These are phyloP conservation scores for Cordyceps farinosa DNA, from an alignment of 2,329 filamentous ascomycete genomes.

Conservation along the genomic window DNA sequence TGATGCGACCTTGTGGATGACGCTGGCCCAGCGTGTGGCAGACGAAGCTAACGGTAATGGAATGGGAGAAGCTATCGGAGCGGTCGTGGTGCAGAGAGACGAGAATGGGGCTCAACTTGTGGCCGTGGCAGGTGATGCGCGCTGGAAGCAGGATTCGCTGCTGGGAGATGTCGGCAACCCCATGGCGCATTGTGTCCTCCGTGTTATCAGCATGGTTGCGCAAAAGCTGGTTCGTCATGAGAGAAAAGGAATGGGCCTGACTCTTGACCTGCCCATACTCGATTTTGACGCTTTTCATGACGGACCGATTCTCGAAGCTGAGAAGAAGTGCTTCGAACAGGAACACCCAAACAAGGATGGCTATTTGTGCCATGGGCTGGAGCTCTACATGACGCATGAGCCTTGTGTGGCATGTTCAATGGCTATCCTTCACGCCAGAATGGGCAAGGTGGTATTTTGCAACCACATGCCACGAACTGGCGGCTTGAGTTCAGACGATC, in stretches of 20 bases:
- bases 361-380: conserved; percentile 90
- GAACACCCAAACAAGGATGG: conserved; percentile 70
- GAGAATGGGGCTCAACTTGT: conserved; percentile 55
- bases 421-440: conserved; percentile 91
- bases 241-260: conserved; percentile 37
- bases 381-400: conserved; percentile 93
- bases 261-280: conserved; percentile 38
- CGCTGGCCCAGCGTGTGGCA: conserved; percentile 62
- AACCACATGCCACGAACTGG: conserved; percentile 77
- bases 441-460: conserved; percentile 79
- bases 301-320: conserved; percentile 63
- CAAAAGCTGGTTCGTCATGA: conserved; percentile 59
- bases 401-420: conserved; percentile 96
- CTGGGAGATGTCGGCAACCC: conserved; percentile 59
- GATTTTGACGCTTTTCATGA: conserved; percentile 65
- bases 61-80: conserved; percentile 67
- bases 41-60: conserved; percentile 53
- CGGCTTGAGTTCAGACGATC: conserved; percentile 75
- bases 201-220: conserved; percentile 80
- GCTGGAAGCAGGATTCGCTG: conserved; percentile 56
- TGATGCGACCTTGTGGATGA: conserved; percentile 64
- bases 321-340: conserved; percentile 58
- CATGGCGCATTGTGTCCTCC: conserved; percentile 73
- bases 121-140: conserved; percentile 72
- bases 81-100: conserved; percentile 68